Evolutionary conservation across 2,329 filamentous ascomycete species (phyloP).

Genomic region (Fusarium pseudoanthophilum): DNA sequence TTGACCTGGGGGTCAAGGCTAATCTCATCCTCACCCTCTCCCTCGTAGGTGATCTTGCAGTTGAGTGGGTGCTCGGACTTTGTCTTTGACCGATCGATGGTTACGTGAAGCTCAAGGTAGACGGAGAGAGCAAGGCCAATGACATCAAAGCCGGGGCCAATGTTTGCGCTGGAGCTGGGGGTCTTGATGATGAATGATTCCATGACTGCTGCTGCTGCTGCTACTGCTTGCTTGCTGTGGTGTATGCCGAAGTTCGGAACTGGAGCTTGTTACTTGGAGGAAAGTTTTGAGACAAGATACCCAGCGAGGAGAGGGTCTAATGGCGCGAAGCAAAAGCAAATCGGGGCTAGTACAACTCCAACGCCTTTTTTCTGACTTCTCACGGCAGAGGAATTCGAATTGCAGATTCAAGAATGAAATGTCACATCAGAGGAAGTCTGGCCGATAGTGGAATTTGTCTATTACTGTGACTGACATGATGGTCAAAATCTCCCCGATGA

Average conservation of each 20-base stretch:
- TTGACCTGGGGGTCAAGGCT: conserved; percentile 87
- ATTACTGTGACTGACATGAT: conserved; percentile 17
- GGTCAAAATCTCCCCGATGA: conserved; percentile 26
- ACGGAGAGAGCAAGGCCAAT: conserved; percentile 94
- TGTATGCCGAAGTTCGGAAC: conserved; percentile 17
- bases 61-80: conserved; percentile 75
- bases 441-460: conserved; percentile 15
- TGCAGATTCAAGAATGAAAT: conserved; percentile 9
- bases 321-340: conserved; percentile 26
- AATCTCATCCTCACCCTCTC: conserved; percentile 81
- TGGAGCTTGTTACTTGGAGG: conserved; percentile 2
- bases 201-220: conserved; percentile 49
- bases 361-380: not conserved
- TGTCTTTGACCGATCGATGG: conserved; percentile 69
- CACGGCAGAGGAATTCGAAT: not conserved
- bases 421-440: conserved; percentile 2
- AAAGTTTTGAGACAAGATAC: conserved; percentile 17
- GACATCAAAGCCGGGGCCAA: conserved; percentile 97
- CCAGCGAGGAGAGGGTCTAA: conserved; percentile 25
- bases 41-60: conserved; percentile 92
- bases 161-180: conserved; percentile 96
- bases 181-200: conserved; percentile 79
- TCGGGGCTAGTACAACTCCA: conserved; percentile 28
- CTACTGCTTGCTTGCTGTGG: conserved; percentile 35
- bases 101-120: conserved; percentile 90